Evolutionary conservation across 331 rosid genomes (phyloP), one percentile per base, ranked within the genome.

Genomic region (Phaseolus coccineus): DNA sequence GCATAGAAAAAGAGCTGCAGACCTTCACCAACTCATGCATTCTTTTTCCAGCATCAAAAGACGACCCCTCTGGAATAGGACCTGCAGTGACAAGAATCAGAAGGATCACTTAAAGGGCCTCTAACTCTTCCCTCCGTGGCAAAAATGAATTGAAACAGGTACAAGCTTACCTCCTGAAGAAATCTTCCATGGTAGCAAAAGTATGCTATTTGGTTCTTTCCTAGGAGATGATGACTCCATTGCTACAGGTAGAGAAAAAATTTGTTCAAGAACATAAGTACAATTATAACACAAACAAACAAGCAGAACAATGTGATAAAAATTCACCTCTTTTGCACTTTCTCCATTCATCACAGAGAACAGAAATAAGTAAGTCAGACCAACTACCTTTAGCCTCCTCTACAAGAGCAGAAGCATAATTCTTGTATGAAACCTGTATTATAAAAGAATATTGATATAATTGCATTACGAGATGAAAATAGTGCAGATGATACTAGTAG

Each of bases 1-100:
- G 12, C 24, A 11, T 0, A 28, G 35, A 73, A 53, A 42, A 73
- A 57, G 61, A 73, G 56, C 65, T 73, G 86, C 87, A 42, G 22
- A 93, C 98, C 96, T 94, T 94, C 66, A 87, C 92, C 86, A 88
- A 78, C 85, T 94, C 96, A 9, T 82, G 87, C 96, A 94, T 91
- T 90, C 87, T 89, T 88, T 89, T 88, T 79, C 97, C 98, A 72
- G 90, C 89, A 76, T 85, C 69, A 62, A 90, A 81, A 10, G 98
- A 90, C 73, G 97, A 94, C 61, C 78, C 91, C 42, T 89, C 78
- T 27, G 89, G 61, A 63, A 87, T 77, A 82, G 53, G 85, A 83
- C 78, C 89, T 81, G 89, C 69, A 74, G 82, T 78, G 22, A 80
- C 79, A 85, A 79, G 35, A 61, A 30, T 70, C 55, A 79, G 39